These are phyloP conservation scores for Pisolithus tinctorius DNA, from an alignment of 768 basidiomycete genomes.

Conservation along the genomic window DNA sequence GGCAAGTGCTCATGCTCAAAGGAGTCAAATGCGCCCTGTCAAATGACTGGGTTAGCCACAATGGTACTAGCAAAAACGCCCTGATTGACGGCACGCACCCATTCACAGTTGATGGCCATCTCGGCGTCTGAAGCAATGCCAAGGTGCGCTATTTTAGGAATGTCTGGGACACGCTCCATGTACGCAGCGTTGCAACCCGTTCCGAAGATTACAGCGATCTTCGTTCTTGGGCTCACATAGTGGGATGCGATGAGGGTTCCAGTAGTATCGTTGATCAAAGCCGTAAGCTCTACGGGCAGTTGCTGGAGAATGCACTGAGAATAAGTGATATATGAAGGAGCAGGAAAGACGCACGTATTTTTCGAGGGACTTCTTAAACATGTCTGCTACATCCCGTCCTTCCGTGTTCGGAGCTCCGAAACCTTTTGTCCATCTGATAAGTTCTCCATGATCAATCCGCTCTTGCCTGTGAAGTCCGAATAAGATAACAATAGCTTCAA, in stretches of 20 bases:
- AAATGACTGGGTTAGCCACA: background rate
- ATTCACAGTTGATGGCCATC: constrained; percentile 98
- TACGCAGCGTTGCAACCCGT: constrained; percentile 99
- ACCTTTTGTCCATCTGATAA: constrained; percentile 99
- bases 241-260: constrained; percentile 95
- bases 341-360: constrained; percentile 52
- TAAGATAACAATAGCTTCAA: background rate
- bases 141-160: constrained; percentile 78
- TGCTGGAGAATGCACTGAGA: constrained; percentile 39
- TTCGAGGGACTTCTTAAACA: constrained; percentile 80
- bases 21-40: constrained; percentile 93
- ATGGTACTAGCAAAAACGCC: background rate
- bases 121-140: constrained; percentile 56
- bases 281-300: constrained; percentile 77
- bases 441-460: constrained; percentile 85
- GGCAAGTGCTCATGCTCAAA: constrained; percentile 93
- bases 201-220: constrained; percentile 95
- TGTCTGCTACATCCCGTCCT: constrained; percentile 85
- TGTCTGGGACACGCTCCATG: constrained; percentile 84
- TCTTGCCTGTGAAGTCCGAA: constrained; percentile 56
- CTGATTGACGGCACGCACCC: constrained; percentile 43
- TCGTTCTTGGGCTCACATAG: constrained; percentile 87
- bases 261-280: constrained; percentile 96
- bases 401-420: constrained; percentile 91
- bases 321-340: background rate